A percentile compares a stretch with the other conserved stretches of the same genome.
These are phyloP conservation scores for Globisporangium irregulare DNA, from an alignment of 352 stramenopile genomes.

Conservation along the genomic window DNA sequence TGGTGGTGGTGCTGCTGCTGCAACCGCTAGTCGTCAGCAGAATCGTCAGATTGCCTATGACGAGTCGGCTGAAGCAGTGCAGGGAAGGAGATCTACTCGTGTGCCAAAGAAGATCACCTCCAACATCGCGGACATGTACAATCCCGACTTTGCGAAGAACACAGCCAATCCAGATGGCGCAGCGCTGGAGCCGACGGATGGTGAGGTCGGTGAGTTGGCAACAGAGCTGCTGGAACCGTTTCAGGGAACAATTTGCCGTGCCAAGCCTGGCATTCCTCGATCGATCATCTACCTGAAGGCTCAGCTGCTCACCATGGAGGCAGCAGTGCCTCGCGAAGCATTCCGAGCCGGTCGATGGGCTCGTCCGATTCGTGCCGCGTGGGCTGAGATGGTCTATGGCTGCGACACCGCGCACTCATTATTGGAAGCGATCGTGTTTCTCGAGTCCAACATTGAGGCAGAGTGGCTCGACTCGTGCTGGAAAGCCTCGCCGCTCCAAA, in stretches of 20 bases:
- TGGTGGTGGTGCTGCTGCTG: not conserved
- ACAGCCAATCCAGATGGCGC: constrained; percentile 16
- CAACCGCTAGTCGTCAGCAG: not conserved
- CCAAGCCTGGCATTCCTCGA: constrained; percentile 33
- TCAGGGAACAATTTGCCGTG: constrained; percentile 40
- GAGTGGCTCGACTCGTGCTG: constrained; percentile 78
- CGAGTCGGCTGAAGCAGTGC: constrained; percentile 14
- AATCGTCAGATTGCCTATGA: not conserved
- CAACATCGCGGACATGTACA: constrained; percentile 80
- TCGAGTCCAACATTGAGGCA: constrained; percentile 71
- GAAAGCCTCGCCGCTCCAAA: constrained; percentile 66
- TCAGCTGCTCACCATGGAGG: constrained; percentile 69
- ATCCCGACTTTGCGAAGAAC: constrained; percentile 55
- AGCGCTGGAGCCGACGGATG: constrained; percentile 50
- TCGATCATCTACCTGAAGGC: constrained; percentile 56
- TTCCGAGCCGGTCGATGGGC: constrained; percentile 77
- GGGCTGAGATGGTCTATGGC: constrained; percentile 71
- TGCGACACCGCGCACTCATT: constrained; percentile 45
- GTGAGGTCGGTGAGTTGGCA: constrained; percentile 63
- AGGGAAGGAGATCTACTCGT: constrained; percentile 47
- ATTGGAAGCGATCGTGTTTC: constrained; percentile 64
- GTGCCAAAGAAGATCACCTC: constrained; percentile 73
- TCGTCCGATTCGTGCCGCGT: constrained; percentile 57
- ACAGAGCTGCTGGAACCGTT: constrained; percentile 72
- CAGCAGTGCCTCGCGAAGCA: constrained; percentile 71